phyloP scores from a whole-genome alignment of 306 rosid species.

The Dalbergia cultrata region DNA sequence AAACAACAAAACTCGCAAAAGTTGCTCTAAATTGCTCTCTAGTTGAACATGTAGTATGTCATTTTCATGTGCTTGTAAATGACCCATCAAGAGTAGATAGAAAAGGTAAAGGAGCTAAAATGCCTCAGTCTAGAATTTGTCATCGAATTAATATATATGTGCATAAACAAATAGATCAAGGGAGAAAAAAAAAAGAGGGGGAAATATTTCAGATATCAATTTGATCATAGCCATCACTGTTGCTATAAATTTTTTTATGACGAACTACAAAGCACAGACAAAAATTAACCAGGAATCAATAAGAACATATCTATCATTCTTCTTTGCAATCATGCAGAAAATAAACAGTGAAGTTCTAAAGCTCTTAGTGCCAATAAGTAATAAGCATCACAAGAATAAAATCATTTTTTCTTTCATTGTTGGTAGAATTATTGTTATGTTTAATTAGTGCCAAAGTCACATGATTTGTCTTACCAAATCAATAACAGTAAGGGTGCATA shows the following conservation, averaged over 20 bases:
- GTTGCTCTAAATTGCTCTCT: slow-evolving; percentile 42
- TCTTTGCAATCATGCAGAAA: background rate
- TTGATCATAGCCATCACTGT: too few relatives aligned
- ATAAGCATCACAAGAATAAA: slow-evolving; percentile 29
- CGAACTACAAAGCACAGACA: background rate
- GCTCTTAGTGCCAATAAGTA: slow-evolving; percentile 10
- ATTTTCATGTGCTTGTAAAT: slow-evolving; percentile 33
- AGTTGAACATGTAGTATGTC: slow-evolving; percentile 36
- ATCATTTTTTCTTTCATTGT: background rate
- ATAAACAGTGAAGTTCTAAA: slow-evolving; percentile 19
- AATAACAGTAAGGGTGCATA: background rate
- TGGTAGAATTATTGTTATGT: slow-evolving; percentile 23
- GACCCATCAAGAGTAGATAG: slow-evolving; percentile 26
- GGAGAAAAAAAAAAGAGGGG: background rate
- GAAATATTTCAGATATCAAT: slow-evolving; percentile 17
- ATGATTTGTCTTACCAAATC: background rate
- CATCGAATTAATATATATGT: slow-evolving; percentile 1
- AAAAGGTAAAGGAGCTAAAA: slow-evolving; percentile 37
- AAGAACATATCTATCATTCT: slow-evolving; percentile 14
- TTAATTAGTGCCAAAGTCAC: background rate
- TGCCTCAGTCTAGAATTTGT: slow-evolving; percentile 37
- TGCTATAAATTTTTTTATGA: slow-evolving; percentile 20
- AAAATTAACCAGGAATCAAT: slow-evolving; percentile 45
- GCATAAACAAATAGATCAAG: slow-evolving; percentile 4
- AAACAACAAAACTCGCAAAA: slow-evolving; percentile 41